These are phyloP conservation scores for Calonectria pseudoturangicola DNA, from an alignment of 2,329 filamentous ascomycete species.

Conservation along the genomic window DNA sequence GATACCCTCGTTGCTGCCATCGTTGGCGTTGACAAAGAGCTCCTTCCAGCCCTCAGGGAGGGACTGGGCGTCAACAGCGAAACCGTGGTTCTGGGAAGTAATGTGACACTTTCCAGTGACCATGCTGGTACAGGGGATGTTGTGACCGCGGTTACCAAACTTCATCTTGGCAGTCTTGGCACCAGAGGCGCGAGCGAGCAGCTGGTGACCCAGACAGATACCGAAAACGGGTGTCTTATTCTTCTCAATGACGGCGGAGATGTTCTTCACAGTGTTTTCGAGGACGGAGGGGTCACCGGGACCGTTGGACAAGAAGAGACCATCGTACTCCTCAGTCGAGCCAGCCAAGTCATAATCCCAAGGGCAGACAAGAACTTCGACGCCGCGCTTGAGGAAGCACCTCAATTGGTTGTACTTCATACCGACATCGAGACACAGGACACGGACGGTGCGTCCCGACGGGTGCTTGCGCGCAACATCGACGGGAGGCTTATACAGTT, in stretches of 20 bases:
- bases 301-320: constrained; percentile 98
- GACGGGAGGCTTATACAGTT: constrained; percentile 86
- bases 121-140: constrained; percentile 98
- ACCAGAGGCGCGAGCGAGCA: constrained; percentile 91
- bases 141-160: constrained; percentile 99
- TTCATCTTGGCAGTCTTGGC: constrained; percentile 97
- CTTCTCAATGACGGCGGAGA: constrained; percentile 84
- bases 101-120: constrained; percentile 98
- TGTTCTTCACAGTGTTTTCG: constrained; percentile 85
- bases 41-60: constrained; percentile 90
- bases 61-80: constrained; percentile 88
- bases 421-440: constrained; percentile 96
- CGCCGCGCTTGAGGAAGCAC: constrained; percentile 91
- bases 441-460: constrained; percentile 88
- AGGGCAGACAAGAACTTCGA: constrained; percentile 95
- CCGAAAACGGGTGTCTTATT: constrained; percentile 93
- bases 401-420: constrained; percentile 99
- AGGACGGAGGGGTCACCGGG: constrained; percentile 95
- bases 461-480: constrained; percentile 87
- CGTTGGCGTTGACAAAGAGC: constrained; percentile 98
- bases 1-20: constrained; percentile 98
- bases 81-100: constrained; percentile 99
- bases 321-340: constrained; percentile 90
- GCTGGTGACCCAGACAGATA: constrained; percentile 97
- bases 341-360: constrained; percentile 96